These are phyloP conservation scores for Eimeria praecox DNA, from an alignment of 169 alveolate species.

Conservation along the genomic window DNA sequence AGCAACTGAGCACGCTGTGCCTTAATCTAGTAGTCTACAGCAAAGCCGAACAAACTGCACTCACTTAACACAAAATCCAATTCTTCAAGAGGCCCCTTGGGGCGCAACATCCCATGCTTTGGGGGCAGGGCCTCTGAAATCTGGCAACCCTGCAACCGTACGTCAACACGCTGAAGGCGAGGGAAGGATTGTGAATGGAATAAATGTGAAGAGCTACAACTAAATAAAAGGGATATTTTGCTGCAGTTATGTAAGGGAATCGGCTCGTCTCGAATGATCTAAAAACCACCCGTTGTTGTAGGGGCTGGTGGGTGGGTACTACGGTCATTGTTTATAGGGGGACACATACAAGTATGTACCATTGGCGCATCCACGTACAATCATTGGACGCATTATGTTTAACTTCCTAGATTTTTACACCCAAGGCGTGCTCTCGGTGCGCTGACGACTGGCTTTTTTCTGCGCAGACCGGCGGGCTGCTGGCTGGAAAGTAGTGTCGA, in stretches of 20 bases:
- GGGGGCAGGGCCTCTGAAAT: neutral
- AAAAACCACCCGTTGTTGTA: neutral
- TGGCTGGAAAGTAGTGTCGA: neutral
- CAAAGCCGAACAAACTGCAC: neutral
- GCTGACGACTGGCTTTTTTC: neutral
- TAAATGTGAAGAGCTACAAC: neutral
- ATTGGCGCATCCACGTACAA: too few relatives aligned
- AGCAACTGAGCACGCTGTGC: too few relatives aligned
- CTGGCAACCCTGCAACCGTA: neutral
- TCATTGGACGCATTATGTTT: neutral
- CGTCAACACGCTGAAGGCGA: neutral
- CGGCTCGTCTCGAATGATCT: slow-evolving; percentile 21
- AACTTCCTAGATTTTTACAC: neutral
- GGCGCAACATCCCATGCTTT: neutral
- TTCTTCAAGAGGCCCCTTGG: neutral
- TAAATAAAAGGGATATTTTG: neutral
- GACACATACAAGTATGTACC: neutral
- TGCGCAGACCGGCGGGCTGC: neutral
- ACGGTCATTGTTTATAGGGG: neutral
- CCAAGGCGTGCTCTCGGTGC: neutral
- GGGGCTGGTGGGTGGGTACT: slow-evolving; percentile 72
- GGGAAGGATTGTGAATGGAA: neutral
- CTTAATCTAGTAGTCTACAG: neutral
- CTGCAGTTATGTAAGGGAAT: neutral
- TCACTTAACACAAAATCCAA: neutral